Evolutionary conservation across 805 yeast species (phyloP).

Genomic region (Saturnispora halmiae): DNA sequence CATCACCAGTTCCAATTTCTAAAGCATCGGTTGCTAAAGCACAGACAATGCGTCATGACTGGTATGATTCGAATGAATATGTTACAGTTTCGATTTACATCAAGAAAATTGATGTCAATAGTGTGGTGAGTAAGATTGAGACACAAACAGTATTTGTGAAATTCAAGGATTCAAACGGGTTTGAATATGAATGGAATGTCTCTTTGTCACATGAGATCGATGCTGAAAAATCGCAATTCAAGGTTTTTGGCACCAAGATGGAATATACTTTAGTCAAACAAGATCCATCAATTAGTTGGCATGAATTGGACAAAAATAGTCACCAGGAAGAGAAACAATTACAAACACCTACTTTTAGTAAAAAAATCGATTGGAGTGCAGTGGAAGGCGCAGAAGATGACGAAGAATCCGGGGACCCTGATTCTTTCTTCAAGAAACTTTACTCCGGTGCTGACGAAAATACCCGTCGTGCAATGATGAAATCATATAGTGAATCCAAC

Average conservation of each 20-base stretch:
- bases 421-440: slow-evolving; percentile 64
- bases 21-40: slow-evolving; percentile 14
- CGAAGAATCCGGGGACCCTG: slow-evolving; percentile 41
- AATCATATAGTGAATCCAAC: slow-evolving; percentile 83
- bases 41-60: slow-evolving; percentile 44
- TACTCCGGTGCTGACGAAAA: slow-evolving; percentile 81
- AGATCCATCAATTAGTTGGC: slow-evolving; percentile 2
- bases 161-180: slow-evolving; percentile 40
- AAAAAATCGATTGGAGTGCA: slow-evolving; percentile 61
- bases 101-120: slow-evolving; percentile 48
- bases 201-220: slow-evolving; percentile 45
- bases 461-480: slow-evolving; percentile 90
- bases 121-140: slow-evolving; percentile 34
- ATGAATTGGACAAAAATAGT: neutral
- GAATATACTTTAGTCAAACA: slow-evolving; percentile 33
- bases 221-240: slow-evolving; percentile 35
- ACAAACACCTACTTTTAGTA: slow-evolving; percentile 42
- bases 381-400: slow-evolving; percentile 31
- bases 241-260: slow-evolving; percentile 61
- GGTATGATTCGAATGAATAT: slow-evolving; percentile 55
- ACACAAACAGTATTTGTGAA: slow-evolving; percentile 31
- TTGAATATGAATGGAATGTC: slow-evolving; percentile 45
- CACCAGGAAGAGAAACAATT: slow-evolving; percentile 2
- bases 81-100: slow-evolving; percentile 67
- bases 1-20: slow-evolving; percentile 2